phyloP scores from a whole-genome alignment of 345 rosid genomes.

The Euphorbia tirucalli region DNA sequence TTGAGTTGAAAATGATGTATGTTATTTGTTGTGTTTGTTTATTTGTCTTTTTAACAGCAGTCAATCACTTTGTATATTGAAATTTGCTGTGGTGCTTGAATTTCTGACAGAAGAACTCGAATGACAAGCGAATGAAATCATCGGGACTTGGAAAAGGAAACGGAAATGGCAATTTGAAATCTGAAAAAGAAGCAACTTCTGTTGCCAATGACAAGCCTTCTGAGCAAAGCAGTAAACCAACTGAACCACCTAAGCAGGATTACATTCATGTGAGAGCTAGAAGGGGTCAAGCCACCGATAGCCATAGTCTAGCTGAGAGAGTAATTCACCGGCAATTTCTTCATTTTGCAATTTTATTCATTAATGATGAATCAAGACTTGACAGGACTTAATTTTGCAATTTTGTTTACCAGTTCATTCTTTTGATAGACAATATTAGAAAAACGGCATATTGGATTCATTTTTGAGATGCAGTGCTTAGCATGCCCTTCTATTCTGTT shows the following conservation, averaged over 20 bases:
- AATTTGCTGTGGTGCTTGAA: not conserved
- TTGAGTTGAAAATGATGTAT: not conserved
- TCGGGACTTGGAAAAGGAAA: constrained; percentile 9
- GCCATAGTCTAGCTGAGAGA: constrained; percentile 38
- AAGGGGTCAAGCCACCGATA: constrained; percentile 39
- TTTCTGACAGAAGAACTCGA: constrained; percentile 28
- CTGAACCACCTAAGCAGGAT: constrained; percentile 29
- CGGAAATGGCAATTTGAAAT: constrained; percentile 8
- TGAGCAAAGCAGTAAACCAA: constrained; percentile 13
- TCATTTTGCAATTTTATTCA: constrained; percentile 1
- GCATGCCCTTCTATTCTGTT: not conserved
- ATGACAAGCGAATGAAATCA: constrained; percentile 20
- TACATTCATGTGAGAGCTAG: constrained; percentile 34
- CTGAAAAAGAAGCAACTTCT: constrained; percentile 23
- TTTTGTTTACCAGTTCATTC: not conserved
- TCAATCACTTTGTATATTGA: not conserved
- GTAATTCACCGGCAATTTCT: constrained; percentile 17
- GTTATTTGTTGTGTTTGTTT: not conserved
- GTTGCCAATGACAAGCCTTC: constrained; percentile 9
- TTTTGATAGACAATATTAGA: not conserved
- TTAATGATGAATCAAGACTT: not conserved
- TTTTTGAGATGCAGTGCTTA: not conserved
- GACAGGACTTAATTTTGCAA: not conserved
- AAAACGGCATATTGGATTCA: not conserved
- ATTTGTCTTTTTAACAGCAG: not conserved